These are phyloP conservation scores for Fusarium cyanostomum DNA, from an alignment of 2,329 filamentous ascomycete genomes.

Conservation along the genomic window DNA sequence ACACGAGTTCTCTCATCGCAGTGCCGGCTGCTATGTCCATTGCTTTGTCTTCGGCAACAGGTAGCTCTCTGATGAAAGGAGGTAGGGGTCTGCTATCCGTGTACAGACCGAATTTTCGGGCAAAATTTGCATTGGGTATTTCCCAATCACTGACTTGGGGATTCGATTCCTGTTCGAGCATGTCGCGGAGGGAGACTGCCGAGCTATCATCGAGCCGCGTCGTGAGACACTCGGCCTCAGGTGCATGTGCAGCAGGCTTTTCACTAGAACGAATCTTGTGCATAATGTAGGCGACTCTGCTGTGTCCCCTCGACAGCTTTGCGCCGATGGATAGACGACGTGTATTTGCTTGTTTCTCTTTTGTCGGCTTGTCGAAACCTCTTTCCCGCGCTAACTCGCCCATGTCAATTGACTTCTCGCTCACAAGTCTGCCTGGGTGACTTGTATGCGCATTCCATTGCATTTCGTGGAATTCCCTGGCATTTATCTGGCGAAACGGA, in stretches of 20 bases:
- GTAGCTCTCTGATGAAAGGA: conserved; percentile 49
- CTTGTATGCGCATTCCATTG: conserved; percentile 50
- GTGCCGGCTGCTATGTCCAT: conserved; percentile 48
- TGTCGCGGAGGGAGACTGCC: conserved; percentile 4
- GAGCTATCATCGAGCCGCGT: not conserved
- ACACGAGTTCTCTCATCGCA: conserved; percentile 41
- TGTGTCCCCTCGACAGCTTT: not conserved
- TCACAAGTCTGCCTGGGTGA: conserved; percentile 46
- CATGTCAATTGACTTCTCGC: conserved; percentile 44
- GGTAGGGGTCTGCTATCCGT: conserved; percentile 47
- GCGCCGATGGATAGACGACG: conserved; percentile 5
- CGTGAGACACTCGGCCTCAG: not conserved
- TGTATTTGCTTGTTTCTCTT: not conserved
- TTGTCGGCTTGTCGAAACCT: not conserved
- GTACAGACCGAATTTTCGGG: conserved; percentile 53
- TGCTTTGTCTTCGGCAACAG: conserved; percentile 54
- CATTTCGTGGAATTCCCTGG: conserved; percentile 53
- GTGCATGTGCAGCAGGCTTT: not conserved
- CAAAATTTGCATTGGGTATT: conserved; percentile 57
- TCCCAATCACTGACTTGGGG: conserved; percentile 46
- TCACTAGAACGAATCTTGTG: conserved; percentile 8
- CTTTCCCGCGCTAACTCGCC: conserved; percentile 12
- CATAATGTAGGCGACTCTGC: conserved; percentile 17
- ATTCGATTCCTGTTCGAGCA: conserved; percentile 16
- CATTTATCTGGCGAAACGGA: conserved; percentile 49